phyloP scores from a whole-genome alignment of 306 rosid genomes.

The Dryas octopetala region DNA sequence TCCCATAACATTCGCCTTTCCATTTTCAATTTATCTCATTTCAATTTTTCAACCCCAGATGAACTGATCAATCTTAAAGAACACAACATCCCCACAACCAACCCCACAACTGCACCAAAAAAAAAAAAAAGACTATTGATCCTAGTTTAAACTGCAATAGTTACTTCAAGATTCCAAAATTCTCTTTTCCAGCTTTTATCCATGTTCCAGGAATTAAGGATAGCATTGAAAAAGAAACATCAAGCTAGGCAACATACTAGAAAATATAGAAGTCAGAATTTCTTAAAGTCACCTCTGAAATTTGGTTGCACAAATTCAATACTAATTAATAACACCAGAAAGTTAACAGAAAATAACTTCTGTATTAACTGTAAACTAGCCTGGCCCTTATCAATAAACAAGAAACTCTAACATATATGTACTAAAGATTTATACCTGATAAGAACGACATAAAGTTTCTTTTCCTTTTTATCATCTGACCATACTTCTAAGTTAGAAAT shows the following conservation, averaged over 20 bases:
- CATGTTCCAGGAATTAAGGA: not conserved
- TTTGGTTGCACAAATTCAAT: not conserved
- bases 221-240: not conserved
- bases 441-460: slow-evolving; percentile 73
- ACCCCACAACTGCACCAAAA: not conserved
- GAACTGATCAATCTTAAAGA: not conserved
- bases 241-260: slow-evolving; percentile 7
- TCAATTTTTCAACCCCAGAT: not conserved
- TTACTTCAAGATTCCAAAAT: not conserved
- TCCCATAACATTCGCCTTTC: too few relatives aligned
- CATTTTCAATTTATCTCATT: not conserved
- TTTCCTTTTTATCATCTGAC: slow-evolving; percentile 88
- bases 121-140: not conserved
- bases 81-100: not conserved
- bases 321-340: not conserved
- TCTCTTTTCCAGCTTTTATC: not conserved
- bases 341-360: not conserved
- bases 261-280: slow-evolving; percentile 5
- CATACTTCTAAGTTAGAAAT: slow-evolving; percentile 70
- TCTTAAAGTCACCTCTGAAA: slow-evolving; percentile 1
- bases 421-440: slow-evolving; percentile 47
- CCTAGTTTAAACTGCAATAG: not conserved
- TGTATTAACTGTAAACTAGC: not conserved
- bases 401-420: not conserved
- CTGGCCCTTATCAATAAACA: not conserved